phyloP scores from a whole-genome alignment of 306 rosid species.

The Cucumis sativus region Cucumber_9930_V3 NC_026658.2:14404501-14405000 shows the following conservation, averaged over 20 bases:
- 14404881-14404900: too few relatives aligned
- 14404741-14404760: conserved; percentile 83
- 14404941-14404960: background rate
- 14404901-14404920: background rate
- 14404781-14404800: conserved; percentile 63
- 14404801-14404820: conserved; percentile 71
- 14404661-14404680: conserved; percentile 11
- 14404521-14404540: background rate
- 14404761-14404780: conserved; percentile 75
- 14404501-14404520: too few relatives aligned
- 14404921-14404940: background rate
- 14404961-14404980: background rate
- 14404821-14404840: background rate
- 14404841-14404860: background rate
- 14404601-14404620: conserved; percentile 5
- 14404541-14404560: conserved; percentile 25
- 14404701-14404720: conserved; percentile 61
- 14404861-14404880: background rate
- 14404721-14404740: conserved; percentile 54
- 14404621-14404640: conserved; percentile 13
- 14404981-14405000: background rate
- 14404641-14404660: conserved; percentile 18
- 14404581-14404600: conserved; percentile 20
- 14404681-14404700: conserved; percentile 19
- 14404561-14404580: conserved; percentile 46